Conservation (phyloP, 2,329 filamentous ascomycete genomes). For the Neopestalotiopsis clavispora region DNA sequence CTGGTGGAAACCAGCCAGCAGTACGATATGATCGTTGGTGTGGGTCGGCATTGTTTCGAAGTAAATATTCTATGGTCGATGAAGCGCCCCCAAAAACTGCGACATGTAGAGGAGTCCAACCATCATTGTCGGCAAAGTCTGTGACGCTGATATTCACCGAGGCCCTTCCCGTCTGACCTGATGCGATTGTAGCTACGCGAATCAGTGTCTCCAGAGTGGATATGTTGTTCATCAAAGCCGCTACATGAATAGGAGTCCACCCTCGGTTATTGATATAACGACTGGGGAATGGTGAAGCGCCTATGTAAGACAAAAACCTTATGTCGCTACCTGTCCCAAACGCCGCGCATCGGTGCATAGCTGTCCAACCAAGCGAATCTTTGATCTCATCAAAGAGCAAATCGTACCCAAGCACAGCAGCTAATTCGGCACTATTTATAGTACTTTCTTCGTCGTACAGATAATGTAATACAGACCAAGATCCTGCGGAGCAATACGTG, state of each 20-base stretch:
- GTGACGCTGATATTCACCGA: neutral
- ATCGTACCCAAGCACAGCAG: neutral
- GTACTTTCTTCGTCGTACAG: neutral
- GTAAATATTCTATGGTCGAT: slow-evolving; percentile 2
- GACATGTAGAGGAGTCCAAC: slow-evolving; percentile 1
- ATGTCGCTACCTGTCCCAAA: neutral
- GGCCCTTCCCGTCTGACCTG: neutral
- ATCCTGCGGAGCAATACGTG: neutral
- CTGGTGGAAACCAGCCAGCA: neutral
- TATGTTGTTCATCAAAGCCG: slow-evolving; percentile 1
- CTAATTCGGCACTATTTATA: neutral
- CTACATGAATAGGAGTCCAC: slow-evolving; percentile 1
- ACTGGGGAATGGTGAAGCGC: neutral
- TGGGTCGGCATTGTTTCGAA: neutral
- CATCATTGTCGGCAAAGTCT: neutral
- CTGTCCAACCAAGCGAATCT: neutral
- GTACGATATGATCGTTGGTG: neutral
- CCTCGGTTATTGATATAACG: slow-evolving; percentile 1
- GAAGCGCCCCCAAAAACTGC: neutral
- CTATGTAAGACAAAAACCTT: neutral
- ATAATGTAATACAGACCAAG: neutral
- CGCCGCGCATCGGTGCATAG: neutral
- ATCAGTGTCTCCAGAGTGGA: neutral
- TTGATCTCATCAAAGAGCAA: slow-evolving; percentile 3
- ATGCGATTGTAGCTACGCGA: neutral